phyloP scores from a whole-genome alignment of 306 rosid species.

The Vicia sativa region DNA sequence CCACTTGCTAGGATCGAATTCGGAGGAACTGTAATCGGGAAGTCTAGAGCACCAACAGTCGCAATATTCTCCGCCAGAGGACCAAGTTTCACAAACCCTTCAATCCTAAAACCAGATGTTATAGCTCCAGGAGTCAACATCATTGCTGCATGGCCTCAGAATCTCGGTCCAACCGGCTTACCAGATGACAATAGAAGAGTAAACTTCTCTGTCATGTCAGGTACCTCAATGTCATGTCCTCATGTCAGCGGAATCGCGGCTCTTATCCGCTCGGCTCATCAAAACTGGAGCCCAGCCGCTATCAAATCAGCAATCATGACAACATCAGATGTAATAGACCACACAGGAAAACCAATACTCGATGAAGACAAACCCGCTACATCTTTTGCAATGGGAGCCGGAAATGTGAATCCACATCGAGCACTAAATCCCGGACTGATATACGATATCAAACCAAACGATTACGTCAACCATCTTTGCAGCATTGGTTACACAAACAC shows the following conservation, averaged over 20 bases:
- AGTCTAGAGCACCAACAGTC: constrained; percentile 74
- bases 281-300: constrained; percentile 53
- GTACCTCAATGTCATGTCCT: constrained; percentile 96
- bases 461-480: constrained; percentile 75
- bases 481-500: constrained; percentile 69
- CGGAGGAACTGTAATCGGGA: constrained; percentile 78
- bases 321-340: constrained; percentile 50
- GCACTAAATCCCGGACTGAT: constrained; percentile 50
- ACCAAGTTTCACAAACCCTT: constrained; percentile 79
- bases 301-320: constrained; percentile 15
- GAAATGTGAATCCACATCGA: constrained; percentile 68
- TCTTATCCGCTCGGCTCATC: constrained; percentile 73
- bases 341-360: constrained; percentile 68
- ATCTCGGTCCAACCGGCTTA: constrained; percentile 83
- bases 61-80: constrained; percentile 92
- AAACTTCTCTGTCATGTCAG: constrained; percentile 88
- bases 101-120: constrained; percentile 91
- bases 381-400: constrained; percentile 72
- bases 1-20: constrained; percentile 69
- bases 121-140: constrained; percentile 97
- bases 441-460: constrained; percentile 71
- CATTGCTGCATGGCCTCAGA: constrained; percentile 99
- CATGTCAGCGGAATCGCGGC: constrained; percentile 91
- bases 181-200: constrained; percentile 81
- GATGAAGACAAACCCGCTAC: constrained; percentile 71